These are phyloP conservation scores for Tuber magnatum DNA, from an alignment of 495 filamentous ascomycete genomes.

Conservation along the genomic window DNA sequence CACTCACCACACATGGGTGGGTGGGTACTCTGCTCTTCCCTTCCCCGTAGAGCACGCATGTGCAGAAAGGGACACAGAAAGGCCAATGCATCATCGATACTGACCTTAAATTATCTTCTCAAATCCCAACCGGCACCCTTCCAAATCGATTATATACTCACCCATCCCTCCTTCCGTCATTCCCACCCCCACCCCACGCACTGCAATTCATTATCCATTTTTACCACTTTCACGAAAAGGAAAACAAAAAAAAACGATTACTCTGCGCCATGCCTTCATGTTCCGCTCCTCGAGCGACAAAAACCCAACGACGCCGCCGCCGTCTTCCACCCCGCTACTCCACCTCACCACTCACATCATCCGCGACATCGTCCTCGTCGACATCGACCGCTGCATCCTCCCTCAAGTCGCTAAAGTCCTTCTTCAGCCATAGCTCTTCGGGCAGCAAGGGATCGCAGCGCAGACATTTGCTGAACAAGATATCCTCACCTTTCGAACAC, in stretches of 20 bases:
- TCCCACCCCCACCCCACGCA: background rate
- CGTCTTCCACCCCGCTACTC: slow-evolving; percentile 1
- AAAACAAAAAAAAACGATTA: no score
- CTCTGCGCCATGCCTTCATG: background rate
- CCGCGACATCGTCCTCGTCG: background rate
- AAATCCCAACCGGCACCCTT: background rate
- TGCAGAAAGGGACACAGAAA: background rate
- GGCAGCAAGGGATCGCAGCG: background rate
- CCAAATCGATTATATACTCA: background rate
- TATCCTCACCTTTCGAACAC: background rate
- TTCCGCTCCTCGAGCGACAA: background rate
- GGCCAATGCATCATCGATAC: background rate
- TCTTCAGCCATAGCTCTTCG: background rate
- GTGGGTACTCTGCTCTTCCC: background rate
- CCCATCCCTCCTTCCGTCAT: background rate
- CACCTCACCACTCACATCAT: background rate
- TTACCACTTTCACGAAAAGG: background rate
- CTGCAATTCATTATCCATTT: slow-evolving; percentile 1
- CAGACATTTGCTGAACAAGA: background rate
- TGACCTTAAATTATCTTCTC: background rate
- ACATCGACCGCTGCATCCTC: slow-evolving; percentile 1
- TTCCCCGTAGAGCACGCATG: background rate
- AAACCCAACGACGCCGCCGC: background rate
- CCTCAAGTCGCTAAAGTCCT: slow-evolving; percentile 2
- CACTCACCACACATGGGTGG: background rate